phyloP scores from a whole-genome alignment of 768 basidiomycete genomes.

The Xerocomellus chrysenteron region DNA sequence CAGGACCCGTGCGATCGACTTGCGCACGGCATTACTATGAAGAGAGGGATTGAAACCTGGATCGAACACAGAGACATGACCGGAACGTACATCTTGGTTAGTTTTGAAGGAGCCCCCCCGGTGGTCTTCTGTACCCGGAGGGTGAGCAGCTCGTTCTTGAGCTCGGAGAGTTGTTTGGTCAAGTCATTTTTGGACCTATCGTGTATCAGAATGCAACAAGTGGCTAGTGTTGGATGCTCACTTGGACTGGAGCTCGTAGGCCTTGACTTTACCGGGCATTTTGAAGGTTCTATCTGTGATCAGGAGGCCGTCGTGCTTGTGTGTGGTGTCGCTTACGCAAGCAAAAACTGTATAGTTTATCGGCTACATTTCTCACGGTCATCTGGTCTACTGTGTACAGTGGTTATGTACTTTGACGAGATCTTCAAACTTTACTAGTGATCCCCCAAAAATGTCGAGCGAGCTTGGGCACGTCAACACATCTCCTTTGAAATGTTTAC shows the following conservation, averaged over 20 bases:
- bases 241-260: conserved; percentile 96
- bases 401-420: conserved; percentile 31
- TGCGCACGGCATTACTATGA: conserved; percentile 90
- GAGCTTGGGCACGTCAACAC: conserved; percentile 36
- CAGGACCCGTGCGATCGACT: conserved; percentile 96
- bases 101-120: conserved; percentile 91
- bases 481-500: neutral
- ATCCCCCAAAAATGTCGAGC: conserved; percentile 72
- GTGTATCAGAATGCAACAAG: neutral
- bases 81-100: conserved; percentile 89
- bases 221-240: conserved; percentile 38
- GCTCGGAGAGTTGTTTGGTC: conserved; percentile 86
- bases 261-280: conserved; percentile 93
- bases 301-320: conserved; percentile 34
- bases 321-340: conserved; percentile 31
- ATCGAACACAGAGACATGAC: neutral
- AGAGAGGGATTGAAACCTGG: neutral
- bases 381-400: neutral
- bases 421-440: conserved; percentile 58
- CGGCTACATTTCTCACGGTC: conserved; percentile 41
- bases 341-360: conserved; percentile 41
- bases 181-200: conserved; percentile 94
- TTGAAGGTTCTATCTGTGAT: conserved; percentile 37
- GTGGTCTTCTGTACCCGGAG: conserved; percentile 98
- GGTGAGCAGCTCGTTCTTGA: conserved; percentile 92